These are phyloP conservation scores for Vitis hybrid DNA, from an alignment of 177 flowering plant species.

Conservation along the genomic window DNA sequence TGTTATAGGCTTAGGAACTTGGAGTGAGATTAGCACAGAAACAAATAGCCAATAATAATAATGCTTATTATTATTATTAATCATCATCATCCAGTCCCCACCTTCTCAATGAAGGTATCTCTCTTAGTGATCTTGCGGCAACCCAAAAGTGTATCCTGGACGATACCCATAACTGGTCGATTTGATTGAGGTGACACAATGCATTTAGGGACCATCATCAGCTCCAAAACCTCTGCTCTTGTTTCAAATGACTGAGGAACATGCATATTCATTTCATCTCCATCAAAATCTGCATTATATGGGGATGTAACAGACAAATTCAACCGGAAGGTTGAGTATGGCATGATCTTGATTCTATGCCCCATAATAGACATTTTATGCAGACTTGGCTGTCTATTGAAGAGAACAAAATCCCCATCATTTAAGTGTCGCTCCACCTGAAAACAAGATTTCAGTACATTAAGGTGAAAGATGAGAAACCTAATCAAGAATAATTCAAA, in stretches of 20 bases:
- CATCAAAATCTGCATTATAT: conserved; percentile 99
- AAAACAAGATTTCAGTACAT: conserved; percentile 6
- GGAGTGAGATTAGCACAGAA: too few relatives aligned
- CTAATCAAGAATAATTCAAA: background rate
- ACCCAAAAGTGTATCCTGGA: conserved; percentile 97
- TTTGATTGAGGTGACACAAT: conserved; percentile 97
- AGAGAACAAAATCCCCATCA: conserved; percentile 97
- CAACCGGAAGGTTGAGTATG: conserved; percentile 92
- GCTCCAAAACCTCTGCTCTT: conserved; percentile 97
- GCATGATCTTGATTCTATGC: conserved; percentile 92
- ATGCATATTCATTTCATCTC: conserved; percentile 99
- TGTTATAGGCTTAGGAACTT: too few relatives aligned
- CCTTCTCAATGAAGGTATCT: conserved; percentile 98
- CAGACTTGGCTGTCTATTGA: conserved; percentile 97
- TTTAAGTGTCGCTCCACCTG: conserved; percentile 97
- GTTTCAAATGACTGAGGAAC: conserved; percentile 99
- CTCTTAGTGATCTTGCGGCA: conserved; percentile 97
- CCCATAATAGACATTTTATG: conserved; percentile 99
- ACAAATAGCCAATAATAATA: too few relatives aligned
- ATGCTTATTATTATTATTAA: too few relatives aligned
- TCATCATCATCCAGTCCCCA: conserved; percentile 10
- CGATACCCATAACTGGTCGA: conserved; percentile 99
- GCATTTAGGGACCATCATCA: conserved; percentile 99
- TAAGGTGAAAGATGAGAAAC: background rate
- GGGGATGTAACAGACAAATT: conserved; percentile 98